Percentiles rank a stretch among this genome's conserved stretches.
phyloP scores from a whole-genome alignment of 2,329 filamentous ascomycete species.

The Penicillium hesseltinei region DNA sequence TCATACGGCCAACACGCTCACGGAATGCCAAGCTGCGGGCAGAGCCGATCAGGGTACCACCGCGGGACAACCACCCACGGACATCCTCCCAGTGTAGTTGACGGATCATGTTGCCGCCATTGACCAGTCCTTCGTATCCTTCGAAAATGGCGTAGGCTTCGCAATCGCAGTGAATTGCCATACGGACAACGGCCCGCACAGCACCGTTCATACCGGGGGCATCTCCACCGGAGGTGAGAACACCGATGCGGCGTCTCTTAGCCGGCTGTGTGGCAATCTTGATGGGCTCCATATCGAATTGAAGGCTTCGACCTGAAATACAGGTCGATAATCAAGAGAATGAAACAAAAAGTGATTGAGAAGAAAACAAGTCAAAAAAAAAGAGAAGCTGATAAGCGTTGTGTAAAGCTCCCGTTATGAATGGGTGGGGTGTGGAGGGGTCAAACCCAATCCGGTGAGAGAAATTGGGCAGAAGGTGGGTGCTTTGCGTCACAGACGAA shows the following conservation, averaged over 20 bases:
- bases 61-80: constrained; percentile 87
- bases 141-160: constrained; percentile 83
- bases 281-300: constrained; percentile 21
- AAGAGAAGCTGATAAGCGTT: constrained; percentile 6
- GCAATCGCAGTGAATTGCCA: constrained; percentile 79
- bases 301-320: constrained; percentile 9
- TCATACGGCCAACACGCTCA: constrained; percentile 77
- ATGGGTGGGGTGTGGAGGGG: constrained; percentile 22
- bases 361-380: constrained; percentile 8
- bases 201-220: constrained; percentile 93
- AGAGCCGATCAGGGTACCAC: constrained; percentile 93
- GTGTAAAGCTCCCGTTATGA: constrained; percentile 18
- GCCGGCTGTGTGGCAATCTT: constrained; percentile 37
- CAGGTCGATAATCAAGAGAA: constrained; percentile 14
- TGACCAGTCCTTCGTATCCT: constrained; percentile 92
- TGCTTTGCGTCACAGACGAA: constrained; percentile 20
- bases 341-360: background rate
- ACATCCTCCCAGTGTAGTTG: constrained; percentile 92
- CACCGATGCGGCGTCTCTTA: constrained; percentile 68
- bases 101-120: constrained; percentile 82
- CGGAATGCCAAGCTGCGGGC: constrained; percentile 91
- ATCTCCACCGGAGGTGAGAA: constrained; percentile 94
- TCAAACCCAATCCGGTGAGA: constrained; percentile 39
- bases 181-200: constrained; percentile 85
- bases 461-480: constrained; percentile 34